Evolutionary conservation across 225 moss, liverwort and hornwort genomes (phyloP).

Genomic region (Anthoceros angustus): DNA sequence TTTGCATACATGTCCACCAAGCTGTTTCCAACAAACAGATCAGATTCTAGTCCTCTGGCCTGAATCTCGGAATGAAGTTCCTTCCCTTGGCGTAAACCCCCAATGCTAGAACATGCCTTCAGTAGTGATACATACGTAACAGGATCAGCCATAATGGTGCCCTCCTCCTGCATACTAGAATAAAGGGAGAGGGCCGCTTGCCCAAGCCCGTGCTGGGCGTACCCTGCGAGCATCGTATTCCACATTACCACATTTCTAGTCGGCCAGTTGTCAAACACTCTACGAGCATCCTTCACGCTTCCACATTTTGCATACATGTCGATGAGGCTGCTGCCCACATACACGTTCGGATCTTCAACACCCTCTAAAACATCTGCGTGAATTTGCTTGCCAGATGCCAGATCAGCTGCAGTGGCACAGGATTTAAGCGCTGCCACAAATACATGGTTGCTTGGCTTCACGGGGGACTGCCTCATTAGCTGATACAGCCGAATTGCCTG

Average conservation of each 20-base stretch:
- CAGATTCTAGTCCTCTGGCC: background rate
- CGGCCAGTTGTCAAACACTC: background rate
- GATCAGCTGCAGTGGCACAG: background rate
- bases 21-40: background rate
- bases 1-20: slow-evolving; percentile 1
- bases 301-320: slow-evolving; percentile 3
- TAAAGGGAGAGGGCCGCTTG: background rate
- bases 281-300: background rate
- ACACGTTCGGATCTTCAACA: background rate
- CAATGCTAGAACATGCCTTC: background rate
- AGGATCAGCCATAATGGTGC: background rate
- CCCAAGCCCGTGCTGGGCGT: background rate
- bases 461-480: background rate
- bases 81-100: background rate
- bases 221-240: background rate
- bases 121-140: background rate
- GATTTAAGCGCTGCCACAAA: slow-evolving; percentile 3
- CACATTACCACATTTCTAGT: background rate
- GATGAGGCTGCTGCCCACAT: background rate
- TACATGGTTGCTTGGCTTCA: background rate
- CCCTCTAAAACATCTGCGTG: background rate
- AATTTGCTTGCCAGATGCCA: background rate
- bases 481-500: background rate
- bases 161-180: background rate
- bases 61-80: background rate